phyloP scores from a whole-genome alignment of 495 filamentous ascomycete genomes.

The Chaetomidium leptoderma region DNA sequence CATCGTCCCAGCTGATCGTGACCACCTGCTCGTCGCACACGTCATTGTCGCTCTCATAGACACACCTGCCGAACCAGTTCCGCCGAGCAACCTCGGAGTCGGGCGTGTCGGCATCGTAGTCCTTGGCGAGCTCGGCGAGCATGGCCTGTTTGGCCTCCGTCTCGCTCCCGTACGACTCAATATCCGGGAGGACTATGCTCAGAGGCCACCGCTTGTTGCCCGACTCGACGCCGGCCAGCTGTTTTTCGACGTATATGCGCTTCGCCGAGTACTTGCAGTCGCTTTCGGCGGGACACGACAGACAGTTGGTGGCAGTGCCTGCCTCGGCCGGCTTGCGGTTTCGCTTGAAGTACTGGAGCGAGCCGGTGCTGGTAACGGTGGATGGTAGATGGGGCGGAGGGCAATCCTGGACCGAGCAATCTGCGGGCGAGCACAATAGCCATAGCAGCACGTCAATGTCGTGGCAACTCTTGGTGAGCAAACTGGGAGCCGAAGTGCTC shows the following conservation, averaged over 20 bases:
- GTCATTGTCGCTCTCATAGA: constrained; percentile 87
- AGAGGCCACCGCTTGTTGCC: constrained; percentile 75
- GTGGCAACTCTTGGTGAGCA: constrained; percentile 92
- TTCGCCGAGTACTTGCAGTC: constrained; percentile 80
- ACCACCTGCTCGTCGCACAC: constrained; percentile 91
- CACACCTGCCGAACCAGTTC: constrained; percentile 90
- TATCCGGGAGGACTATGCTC: constrained; percentile 82
- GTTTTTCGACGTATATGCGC: constrained; percentile 64
- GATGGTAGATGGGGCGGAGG: constrained; percentile 66
- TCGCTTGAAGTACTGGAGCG: constrained; percentile 66
- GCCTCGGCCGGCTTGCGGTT: constrained; percentile 69
- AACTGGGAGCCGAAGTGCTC: constrained; percentile 63
- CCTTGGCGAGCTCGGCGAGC: constrained; percentile 53
- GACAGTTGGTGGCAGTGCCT: constrained; percentile 78
- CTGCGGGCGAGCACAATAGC: constrained; percentile 67
- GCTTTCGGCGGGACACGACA: constrained; percentile 66
- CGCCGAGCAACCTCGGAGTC: constrained; percentile 52
- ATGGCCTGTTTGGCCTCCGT: constrained; percentile 42
- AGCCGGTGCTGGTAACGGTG: constrained; percentile 66
- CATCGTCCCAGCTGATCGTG: constrained; percentile 77
- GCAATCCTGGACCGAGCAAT: constrained; percentile 27
- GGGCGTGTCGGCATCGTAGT: constrained; percentile 57
- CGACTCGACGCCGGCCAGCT: constrained; percentile 42
- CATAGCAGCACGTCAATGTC: constrained; percentile 90
- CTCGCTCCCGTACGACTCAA: constrained; percentile 61